These are phyloP conservation scores for Malania oleifera DNA, from an alignment of 164 flowering plant genomes.

Conservation along the genomic window DNA sequence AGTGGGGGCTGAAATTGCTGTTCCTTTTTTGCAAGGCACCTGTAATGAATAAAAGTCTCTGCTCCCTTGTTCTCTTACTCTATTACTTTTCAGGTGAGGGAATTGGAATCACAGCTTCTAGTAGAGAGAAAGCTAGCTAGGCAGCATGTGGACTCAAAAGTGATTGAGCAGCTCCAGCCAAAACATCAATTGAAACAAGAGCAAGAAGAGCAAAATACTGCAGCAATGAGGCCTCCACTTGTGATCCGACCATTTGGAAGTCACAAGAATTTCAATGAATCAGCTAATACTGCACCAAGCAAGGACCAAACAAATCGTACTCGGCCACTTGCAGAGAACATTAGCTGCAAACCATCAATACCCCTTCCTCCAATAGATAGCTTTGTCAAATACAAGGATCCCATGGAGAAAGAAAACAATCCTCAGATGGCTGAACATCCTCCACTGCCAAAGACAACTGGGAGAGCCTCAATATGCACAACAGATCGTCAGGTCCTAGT, in stretches of 20 bases:
- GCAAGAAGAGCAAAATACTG: constrained; percentile 36
- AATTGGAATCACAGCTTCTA: constrained; percentile 78
- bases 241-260: constrained; percentile 27
- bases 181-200: constrained; percentile 30
- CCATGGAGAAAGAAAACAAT: constrained; percentile 76
- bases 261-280: constrained; percentile 35
- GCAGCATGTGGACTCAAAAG: constrained; percentile 82
- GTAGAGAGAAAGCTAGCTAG: constrained; percentile 84
- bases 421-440: constrained; percentile 40
- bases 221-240: constrained; percentile 44
- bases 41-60: no score
- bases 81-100: constrained; percentile 62
- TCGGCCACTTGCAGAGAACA: constrained; percentile 40
- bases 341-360: constrained; percentile 25
- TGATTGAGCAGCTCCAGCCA: constrained; percentile 58
- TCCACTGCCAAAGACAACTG: constrained; percentile 39
- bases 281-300: constrained; percentile 6
- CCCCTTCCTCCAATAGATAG: constrained; percentile 25
- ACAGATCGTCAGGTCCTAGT: constrained; percentile 28
- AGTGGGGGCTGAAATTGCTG: background rate
- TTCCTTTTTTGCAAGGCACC: no score
- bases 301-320: constrained; percentile 32
- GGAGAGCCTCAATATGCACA: constrained; percentile 67
- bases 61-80: no score
- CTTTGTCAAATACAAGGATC: constrained; percentile 25